These are phyloP conservation scores for Aspergillus sp. DNA, from an alignment of 2,329 filamentous ascomycete genomes.

Conservation along the genomic window DNA sequence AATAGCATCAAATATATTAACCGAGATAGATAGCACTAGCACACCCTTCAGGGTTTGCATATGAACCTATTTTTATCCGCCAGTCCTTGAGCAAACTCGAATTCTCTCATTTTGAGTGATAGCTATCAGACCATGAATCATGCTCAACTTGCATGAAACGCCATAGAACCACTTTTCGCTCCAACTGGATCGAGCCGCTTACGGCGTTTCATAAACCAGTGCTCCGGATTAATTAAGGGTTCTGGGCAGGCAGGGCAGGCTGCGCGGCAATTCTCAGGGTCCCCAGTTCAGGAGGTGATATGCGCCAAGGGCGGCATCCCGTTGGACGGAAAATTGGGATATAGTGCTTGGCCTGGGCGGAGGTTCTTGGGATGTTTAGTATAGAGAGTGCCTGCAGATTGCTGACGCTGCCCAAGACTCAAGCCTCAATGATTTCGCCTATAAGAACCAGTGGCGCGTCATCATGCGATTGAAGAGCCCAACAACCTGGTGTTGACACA, in stretches of 20 bases:
- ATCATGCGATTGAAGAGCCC: neutral
- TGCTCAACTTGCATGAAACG: neutral
- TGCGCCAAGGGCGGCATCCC: neutral
- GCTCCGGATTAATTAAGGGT: neutral
- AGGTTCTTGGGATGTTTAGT: neutral
- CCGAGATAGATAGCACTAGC: neutral
- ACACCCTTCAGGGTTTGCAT: too few relatives aligned
- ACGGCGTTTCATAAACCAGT: neutral
- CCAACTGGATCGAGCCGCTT: neutral
- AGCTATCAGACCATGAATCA: neutral
- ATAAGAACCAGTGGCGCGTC: neutral
- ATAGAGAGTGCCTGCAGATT: neutral
- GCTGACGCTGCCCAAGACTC: neutral
- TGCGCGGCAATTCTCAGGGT: neutral
- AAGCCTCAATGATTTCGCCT: neutral
- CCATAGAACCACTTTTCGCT: neutral
- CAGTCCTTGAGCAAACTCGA: neutral
- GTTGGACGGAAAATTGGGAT: neutral
- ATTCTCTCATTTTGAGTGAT: neutral
- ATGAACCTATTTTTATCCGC: neutral
- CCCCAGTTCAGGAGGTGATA: neutral
- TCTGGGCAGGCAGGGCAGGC: neutral
- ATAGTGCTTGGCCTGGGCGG: neutral
- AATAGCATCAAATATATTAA: neutral
- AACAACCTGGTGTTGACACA: neutral